Conservation (phyloP, 495 filamentous ascomycete genomes). For the Thozetella sp. region DNA sequence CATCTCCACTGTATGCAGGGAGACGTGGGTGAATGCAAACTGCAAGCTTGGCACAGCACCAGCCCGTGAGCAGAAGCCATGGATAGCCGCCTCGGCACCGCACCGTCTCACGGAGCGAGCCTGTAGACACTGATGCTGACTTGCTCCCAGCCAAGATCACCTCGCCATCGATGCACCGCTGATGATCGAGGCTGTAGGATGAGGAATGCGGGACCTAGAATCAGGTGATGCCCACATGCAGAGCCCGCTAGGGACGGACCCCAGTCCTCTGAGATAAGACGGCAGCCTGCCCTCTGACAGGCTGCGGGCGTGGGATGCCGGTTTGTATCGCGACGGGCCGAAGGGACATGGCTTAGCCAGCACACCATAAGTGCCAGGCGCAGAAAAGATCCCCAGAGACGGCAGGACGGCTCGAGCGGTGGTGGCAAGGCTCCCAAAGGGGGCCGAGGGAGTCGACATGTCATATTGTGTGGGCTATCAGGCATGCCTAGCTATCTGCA, state of each 20-base stretch:
- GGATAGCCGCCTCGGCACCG: too few relatives aligned
- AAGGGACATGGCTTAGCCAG: neutral
- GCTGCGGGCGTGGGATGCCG: neutral
- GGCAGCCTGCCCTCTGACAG: neutral
- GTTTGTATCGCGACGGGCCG: neutral
- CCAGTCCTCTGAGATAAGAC: neutral
- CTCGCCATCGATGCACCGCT: too few relatives aligned
- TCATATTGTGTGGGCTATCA: neutral
- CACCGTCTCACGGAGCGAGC: too few relatives aligned
- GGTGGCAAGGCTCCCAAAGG: neutral
- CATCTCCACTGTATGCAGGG: too few relatives aligned
- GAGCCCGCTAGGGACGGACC: neutral
- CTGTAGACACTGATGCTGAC: too few relatives aligned
- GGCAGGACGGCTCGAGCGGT: neutral
- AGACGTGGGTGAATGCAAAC: too few relatives aligned
- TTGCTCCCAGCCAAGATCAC: too few relatives aligned
- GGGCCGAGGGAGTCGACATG: neutral
- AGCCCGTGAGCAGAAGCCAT: too few relatives aligned
- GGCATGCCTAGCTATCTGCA: neutral
- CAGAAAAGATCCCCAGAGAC: neutral
- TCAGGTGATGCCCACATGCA: neutral
- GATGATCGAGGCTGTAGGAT: neutral
- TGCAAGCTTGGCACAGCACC: too few relatives aligned
- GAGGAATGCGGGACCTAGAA: neutral
- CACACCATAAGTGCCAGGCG: neutral